Base-by-base conservation (phyloP, 495 filamentous ascomycete species). In the Jackrogersella minutella region DNA sequence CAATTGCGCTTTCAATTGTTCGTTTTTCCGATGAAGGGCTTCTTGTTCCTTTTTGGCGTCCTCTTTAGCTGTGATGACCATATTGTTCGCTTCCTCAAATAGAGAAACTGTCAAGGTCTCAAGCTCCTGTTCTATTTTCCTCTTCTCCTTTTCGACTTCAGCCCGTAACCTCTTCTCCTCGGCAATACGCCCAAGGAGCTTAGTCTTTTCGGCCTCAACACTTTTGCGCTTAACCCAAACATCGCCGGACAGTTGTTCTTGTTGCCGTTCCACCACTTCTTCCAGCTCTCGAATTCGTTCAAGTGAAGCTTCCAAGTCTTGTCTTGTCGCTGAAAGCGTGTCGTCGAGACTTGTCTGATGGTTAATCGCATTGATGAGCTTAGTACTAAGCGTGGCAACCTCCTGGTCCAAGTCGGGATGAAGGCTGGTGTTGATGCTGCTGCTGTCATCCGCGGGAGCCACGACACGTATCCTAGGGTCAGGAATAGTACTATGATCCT, bases 281-380 rank as follows among this genome's bases (percentile, higher is more conserved):
- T 97, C 90, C 33, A 97, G 77, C 46, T 88, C 80, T 54, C 79
- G 83, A 43, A 97, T 80, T 74, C 82, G 85, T 47, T 87, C 85
- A 58, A 84, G 84, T 3, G 93, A 86, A n/a, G 83, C 72, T 50
- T 96, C 93, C 51, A 99, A 73, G 70, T 97, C 92, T 73, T 94
- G 88, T 14, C 91, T 86, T 21, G 94, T 91, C 21, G 84, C 88
- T 51, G 91, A 88, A 44, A 99, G 82, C 28, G 86, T 91, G 72
- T 99, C 95, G 71, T 99, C 95, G 24, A 99, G 81, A 26, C 82
- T 91, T 3, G 95, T 97, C 79, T 98, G 96, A 72, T 95, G 91
- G 73, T 99, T 99, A 77, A 99, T 97, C 52, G 95, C 93, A 69
- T 93, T 93, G 59, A 99, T 93, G 52, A 99, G 84, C 77, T 99